These are phyloP conservation scores for Limnanthes douglasii DNA, from an alignment of 345 rosid species.

Conservation along the genomic window DNA sequence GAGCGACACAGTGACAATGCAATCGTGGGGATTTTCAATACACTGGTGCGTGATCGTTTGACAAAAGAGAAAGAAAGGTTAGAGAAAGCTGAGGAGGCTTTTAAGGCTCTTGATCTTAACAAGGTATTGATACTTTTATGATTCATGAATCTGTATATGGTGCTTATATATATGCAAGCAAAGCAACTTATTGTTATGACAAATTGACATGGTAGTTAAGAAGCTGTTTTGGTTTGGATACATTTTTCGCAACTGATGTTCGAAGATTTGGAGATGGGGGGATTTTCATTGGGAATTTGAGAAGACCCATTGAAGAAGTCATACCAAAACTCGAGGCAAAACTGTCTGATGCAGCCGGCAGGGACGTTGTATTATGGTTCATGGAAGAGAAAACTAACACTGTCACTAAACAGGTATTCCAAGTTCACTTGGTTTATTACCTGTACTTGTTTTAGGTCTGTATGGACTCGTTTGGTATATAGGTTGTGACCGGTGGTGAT, in stretches of 20 bases:
- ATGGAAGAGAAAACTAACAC: slow-evolving; percentile 84
- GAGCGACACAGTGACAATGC: slow-evolving; percentile 36
- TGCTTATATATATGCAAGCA: not conserved
- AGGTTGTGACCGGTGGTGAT: too few species aligned
- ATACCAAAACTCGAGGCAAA: slow-evolving; percentile 71
- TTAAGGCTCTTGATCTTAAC: slow-evolving; percentile 86
- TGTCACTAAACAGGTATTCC: slow-evolving; percentile 69
- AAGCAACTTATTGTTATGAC: slow-evolving; percentile 1
- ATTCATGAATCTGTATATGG: not conserved
- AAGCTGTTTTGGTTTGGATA: slow-evolving; percentile 78
- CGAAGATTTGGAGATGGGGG: slow-evolving; percentile 98
- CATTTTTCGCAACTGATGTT: slow-evolving; percentile 81
- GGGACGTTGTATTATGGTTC: slow-evolving; percentile 80
- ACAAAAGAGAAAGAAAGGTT: slow-evolving; percentile 59
- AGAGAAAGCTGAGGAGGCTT: slow-evolving; percentile 77
- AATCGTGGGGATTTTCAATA: slow-evolving; percentile 34
- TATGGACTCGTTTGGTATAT: too few species aligned
- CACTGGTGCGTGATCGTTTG: slow-evolving; percentile 47
- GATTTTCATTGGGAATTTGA: slow-evolving; percentile 70
- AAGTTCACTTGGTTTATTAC: not conserved
- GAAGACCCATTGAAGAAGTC: slow-evolving; percentile 68
- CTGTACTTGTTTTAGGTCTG: not conserved
- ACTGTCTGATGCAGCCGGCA: slow-evolving; percentile 73
- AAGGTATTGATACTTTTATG: slow-evolving; percentile 30
- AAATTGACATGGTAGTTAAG: slow-evolving; percentile 41